Evolutionary conservation across 169 alveolate species (phyloP), one percentile per base, ranked within the genome.

Genomic region (Cryptosporidium xiaoi): DNA sequence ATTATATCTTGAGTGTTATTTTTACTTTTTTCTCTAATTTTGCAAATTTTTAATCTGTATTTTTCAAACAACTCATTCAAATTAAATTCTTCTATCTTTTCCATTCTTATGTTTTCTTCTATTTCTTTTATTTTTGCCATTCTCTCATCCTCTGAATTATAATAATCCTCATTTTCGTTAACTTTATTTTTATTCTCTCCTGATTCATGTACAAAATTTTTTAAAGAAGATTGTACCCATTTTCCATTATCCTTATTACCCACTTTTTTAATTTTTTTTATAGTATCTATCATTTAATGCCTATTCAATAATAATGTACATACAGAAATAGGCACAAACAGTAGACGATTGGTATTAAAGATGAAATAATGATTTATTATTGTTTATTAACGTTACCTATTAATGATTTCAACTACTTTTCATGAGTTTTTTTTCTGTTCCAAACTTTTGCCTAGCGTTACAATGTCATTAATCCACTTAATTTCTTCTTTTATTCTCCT

Each of bases 141-240:
- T 13, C 56, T 66, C 29, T 69, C 83, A 46, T 51, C 40, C 4
- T 69, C 83, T n/a, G 60, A 51, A 34, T 69, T 64, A 16, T 55
- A 27, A 12, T 50, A 60, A n/a, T 34, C 60, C 12, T 40, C 48
- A 40, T 40, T 40, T 3, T 51, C 50, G 27, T 29, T 66, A 2
- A 16, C 13, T 31, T 69, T 36, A 20, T 20, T 51, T n/a, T n/a
- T 69, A 16, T 15, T 16, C 15, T 51, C 83, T 40, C 48, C 48
- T 40, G 48, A 40, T 6, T 40, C 48, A 40, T 40, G 4, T 27
- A 55, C 40, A 69, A 69, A 69, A 51, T 40, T 56, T 33, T 69
- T 55, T 8, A 69, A 27, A 15, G 83, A 69, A 33, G 83, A 69
- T 24, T 69, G 83, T 2, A 29, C 56, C 83, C 83, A 69, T 20